Evolutionary conservation across 2,329 filamentous ascomycete species (phyloP).

Genomic region (Alternaria atra): DNA sequence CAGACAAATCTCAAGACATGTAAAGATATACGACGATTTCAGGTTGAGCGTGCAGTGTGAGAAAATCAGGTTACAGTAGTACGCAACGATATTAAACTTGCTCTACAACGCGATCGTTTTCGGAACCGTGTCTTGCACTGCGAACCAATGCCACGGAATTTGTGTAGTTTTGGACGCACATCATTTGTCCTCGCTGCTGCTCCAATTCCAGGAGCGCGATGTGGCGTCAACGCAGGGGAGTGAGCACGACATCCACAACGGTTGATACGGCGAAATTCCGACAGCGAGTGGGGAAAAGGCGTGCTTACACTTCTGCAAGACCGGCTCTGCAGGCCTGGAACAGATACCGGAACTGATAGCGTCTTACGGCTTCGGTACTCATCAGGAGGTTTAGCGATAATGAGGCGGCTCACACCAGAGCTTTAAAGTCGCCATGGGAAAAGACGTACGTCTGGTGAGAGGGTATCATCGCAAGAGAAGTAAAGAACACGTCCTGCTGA

Average conservation of each 20-base stretch:
- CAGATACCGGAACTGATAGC: slow-evolving; percentile 5
- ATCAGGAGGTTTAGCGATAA: not conserved
- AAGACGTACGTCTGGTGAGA: not conserved
- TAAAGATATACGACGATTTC: not conserved
- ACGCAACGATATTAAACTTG: not conserved
- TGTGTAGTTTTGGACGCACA: not conserved
- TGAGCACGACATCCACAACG: slow-evolving; percentile 22
- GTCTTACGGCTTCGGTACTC: not conserved
- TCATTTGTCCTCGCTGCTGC: not conserved
- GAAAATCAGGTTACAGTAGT: not conserved
- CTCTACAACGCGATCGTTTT: not conserved
- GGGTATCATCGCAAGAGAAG: not conserved
- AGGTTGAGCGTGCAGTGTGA: not conserved
- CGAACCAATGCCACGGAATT: not conserved
- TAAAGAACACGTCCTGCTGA: slow-evolving; percentile 5
- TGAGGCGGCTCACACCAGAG: not conserved
- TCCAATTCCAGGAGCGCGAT: slow-evolving; percentile 72
- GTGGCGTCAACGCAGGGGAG: slow-evolving; percentile 38
- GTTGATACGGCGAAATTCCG: slow-evolving; percentile 21
- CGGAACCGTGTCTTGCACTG: not conserved
- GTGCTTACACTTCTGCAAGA: slow-evolving; percentile 31
- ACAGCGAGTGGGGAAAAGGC: slow-evolving; percentile 45
- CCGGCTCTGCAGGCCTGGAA: slow-evolving; percentile 11
- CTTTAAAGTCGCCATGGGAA: slow-evolving; percentile 1
- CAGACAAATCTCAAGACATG: not conserved